A percentile compares a stretch with the other conserved stretches of the same genome.
phyloP scores from a whole-genome alignment of 345 rosid genomes.

The Citrus reticulata region DNA sequence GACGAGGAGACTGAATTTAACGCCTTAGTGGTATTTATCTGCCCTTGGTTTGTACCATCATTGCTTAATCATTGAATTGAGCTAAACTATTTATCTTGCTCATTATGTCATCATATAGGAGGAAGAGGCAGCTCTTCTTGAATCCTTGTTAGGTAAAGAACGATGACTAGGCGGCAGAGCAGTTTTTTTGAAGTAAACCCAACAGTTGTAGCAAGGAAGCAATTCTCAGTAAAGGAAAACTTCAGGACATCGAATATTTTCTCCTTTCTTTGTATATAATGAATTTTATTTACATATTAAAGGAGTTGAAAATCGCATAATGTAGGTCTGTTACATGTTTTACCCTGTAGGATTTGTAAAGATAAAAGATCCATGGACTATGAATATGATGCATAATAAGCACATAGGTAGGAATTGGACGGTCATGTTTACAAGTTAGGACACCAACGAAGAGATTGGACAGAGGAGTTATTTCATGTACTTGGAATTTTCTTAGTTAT shows the following conservation, averaged over 20 bases:
- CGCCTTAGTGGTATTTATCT: constrained; percentile 75
- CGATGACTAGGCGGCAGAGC: constrained; percentile 18
- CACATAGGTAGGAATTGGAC: background rate
- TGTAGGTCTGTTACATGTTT: background rate
- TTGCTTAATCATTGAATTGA: constrained; percentile 12
- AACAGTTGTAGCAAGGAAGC: background rate
- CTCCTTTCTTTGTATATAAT: background rate
- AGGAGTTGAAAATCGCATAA: background rate
- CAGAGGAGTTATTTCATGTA: too few relatives aligned
- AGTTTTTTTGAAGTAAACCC: background rate
- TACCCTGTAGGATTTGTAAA: background rate
- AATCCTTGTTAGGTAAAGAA: constrained; percentile 65
- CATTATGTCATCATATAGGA: constrained; percentile 38
- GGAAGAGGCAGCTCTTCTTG: constrained; percentile 88
- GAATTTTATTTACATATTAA: background rate
- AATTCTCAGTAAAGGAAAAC: background rate
- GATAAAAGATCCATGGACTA: background rate
- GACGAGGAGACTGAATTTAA: constrained; percentile 93
- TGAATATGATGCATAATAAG: background rate
- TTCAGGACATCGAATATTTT: background rate
- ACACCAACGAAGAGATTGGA: too few relatives aligned
- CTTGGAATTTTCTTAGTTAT: too few relatives aligned
- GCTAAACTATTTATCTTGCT: background rate
- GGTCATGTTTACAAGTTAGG: too few relatives aligned
- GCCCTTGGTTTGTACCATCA: background rate